phyloP scores from a whole-genome alignment of 2,329 filamentous ascomycete species.

The Aspergillus quadricinctus region DNA sequence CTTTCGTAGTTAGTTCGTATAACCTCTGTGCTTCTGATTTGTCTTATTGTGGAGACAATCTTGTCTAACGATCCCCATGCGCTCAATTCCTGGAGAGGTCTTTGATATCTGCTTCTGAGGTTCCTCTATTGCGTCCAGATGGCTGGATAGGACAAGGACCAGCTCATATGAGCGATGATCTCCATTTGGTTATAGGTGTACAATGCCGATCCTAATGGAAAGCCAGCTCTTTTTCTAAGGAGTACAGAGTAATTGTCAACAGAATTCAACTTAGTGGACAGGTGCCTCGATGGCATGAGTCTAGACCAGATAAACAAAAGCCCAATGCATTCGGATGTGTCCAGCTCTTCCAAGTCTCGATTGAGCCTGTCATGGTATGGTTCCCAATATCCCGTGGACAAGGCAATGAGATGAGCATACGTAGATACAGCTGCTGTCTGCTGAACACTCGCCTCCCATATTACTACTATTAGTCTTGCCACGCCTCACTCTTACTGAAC shows the following conservation, averaged over 20 bases:
- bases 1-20: neutral
- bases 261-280: neutral
- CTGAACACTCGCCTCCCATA: neutral
- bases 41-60: neutral
- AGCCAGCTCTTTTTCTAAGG: neutral
- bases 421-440: neutral
- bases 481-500: neutral
- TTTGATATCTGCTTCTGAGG: neutral
- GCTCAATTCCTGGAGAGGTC: neutral
- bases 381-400: neutral
- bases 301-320: neutral
- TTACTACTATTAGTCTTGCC: neutral
- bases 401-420: neutral
- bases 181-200: neutral
- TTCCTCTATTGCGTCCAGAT: neutral
- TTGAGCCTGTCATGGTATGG: neutral
- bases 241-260: neutral
- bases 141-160: neutral
- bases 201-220: neutral
- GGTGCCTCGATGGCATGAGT: neutral
- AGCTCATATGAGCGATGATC: neutral
- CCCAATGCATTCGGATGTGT: neutral
- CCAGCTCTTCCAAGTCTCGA: neutral
- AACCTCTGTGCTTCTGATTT: neutral
- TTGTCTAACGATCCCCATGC: neutral